Conservation (phyloP, 495 filamentous ascomycete genomes). For the Cairneyella variabilis region DNA sequence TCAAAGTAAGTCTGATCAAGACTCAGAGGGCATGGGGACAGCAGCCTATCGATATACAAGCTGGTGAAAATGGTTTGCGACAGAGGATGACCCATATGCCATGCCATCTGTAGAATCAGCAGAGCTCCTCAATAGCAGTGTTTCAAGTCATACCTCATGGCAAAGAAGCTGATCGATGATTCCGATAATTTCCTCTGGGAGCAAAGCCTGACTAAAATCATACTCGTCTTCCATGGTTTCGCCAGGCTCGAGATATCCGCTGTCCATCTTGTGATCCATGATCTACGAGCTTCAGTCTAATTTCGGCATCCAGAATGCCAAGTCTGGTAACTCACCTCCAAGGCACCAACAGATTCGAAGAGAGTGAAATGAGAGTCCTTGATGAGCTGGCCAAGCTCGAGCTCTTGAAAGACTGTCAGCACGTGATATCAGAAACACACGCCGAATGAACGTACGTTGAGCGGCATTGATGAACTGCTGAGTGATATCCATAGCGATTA, state of each 20-base stretch:
- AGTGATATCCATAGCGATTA: conserved; percentile 72
- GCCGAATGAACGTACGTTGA: conserved; percentile 46
- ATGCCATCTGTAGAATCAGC: conserved; percentile 69
- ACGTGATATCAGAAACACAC: conserved; percentile 10
- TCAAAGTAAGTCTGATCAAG: conserved; percentile 70
- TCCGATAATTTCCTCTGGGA: conserved; percentile 78
- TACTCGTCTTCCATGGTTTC: conserved; percentile 84
- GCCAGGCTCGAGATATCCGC: conserved; percentile 70
- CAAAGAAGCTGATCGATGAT: conserved; percentile 93
- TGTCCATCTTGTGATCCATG: conserved; percentile 99
- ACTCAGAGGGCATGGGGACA: conserved; percentile 63
- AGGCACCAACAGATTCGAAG: conserved; percentile 88
- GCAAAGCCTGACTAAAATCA: conserved; percentile 64
- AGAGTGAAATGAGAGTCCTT: conserved; percentile 94
- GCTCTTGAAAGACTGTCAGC: conserved; percentile 46
- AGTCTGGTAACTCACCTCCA: conserved; percentile 64
- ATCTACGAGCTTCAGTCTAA: too few species aligned
- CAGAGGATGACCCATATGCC: conserved; percentile 91
- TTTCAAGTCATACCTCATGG: conserved; percentile 61
- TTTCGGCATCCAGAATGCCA: neutral
- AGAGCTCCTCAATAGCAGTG: conserved; percentile 1
- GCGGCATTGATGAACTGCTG: conserved; percentile 67
- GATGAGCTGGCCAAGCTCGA: conserved; percentile 76
- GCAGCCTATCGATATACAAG: conserved; percentile 80
- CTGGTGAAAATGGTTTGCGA: conserved; percentile 96